Base-by-base conservation (phyloP, 768 basidiomycete genomes). In the Tremella fuciformis region DNA sequence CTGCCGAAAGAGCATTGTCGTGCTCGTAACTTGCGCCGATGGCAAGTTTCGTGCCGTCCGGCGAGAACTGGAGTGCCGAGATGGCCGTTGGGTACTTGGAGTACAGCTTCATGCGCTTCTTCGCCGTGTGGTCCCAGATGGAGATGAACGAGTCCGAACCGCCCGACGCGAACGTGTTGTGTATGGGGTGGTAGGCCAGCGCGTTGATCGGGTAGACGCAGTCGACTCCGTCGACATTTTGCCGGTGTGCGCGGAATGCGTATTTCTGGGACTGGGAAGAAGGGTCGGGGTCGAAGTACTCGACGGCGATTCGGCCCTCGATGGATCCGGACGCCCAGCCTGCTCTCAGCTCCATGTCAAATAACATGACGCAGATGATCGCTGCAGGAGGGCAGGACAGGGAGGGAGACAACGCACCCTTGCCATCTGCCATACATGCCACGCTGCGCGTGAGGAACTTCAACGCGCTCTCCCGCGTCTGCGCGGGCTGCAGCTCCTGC, bases 171-270 rank as follows among this genome's bases (percentile, higher is more conserved):
- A 99, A 96, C 0, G 94, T 97, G 76, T 91, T 93, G 79, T 72
- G 92, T 83, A 82, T 79, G 0, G 94, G 92, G 70, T 97, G 92
- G 80, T 97, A 98, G 0, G 92, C 90, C 25, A 99, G 83, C 0
- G 91, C 84, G 69, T 97, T 96, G 60, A 98, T 93, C 0, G 94
- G 92, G 85, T 90, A 98, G 19, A 97, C 93, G 65, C 92, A 89
- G 76, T 99, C 96, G 13, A 88, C 87, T 38, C 89, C 91, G 38
- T 89, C 86, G 60, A 91, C 85, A 3, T 88, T 85, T 73, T 91
- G 88, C 3, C 94, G 83, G 71, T 99, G 94, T 63, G 93, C 96
- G 75, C 96, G 92, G 84, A 97, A 99, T 1, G 96, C 96, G 76
- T 93, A 96, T 79, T 92, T 86, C 65, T 83, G 82, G n/a, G 87